Evolutionary conservation across 768 basidiomycete species (phyloP).

Genomic region (Pleurotus ostreatus): DNA sequence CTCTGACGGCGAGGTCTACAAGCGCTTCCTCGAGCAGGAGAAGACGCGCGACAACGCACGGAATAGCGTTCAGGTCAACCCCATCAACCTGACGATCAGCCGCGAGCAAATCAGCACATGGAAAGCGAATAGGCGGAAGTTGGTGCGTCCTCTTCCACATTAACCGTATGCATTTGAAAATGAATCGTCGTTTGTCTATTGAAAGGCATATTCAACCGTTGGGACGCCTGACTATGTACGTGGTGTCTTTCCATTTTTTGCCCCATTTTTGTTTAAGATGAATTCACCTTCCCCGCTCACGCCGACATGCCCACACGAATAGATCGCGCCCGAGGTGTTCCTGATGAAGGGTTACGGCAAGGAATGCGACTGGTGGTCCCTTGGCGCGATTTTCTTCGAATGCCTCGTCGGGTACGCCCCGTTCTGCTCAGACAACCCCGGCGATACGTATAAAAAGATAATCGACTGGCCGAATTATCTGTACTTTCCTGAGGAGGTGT

Average conservation of each 20-base stretch:
- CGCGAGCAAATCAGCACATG: slow-evolving; percentile 97
- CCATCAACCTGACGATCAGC: slow-evolving; percentile 96
- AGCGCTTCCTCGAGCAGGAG: slow-evolving; percentile 79
- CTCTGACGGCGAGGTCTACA: slow-evolving; percentile 92
- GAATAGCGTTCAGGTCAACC: slow-evolving; percentile 97
- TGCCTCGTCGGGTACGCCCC: slow-evolving; percentile 97
- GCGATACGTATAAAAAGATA: slow-evolving; percentile 98
- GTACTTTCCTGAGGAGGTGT: slow-evolving; percentile 92
- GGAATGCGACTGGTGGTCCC: slow-evolving; percentile 99
- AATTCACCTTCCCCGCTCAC: not conserved
- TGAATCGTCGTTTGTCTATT: not conserved
- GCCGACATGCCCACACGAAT: not conserved
- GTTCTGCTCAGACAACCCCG: slow-evolving; percentile 95
- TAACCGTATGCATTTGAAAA: not conserved
- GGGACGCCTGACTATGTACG: slow-evolving; percentile 60
- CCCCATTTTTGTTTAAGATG: slow-evolving; percentile 30
- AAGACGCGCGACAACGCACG: slow-evolving; percentile 63
- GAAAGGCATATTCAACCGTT: slow-evolving; percentile 91
- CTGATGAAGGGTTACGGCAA: slow-evolving; percentile 96
- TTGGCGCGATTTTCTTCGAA: slow-evolving; percentile 99
- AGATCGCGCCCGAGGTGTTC: slow-evolving; percentile 95
- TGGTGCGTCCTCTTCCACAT: slow-evolving; percentile 44
- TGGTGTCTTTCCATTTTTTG: slow-evolving; percentile 21
- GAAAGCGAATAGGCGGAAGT: slow-evolving; percentile 96
- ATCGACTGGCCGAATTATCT: slow-evolving; percentile 93